A percentile compares a stretch with the other conserved stretches of the same genome.
These are phyloP conservation scores for Diatrype stigma DNA, from an alignment of 2,329 filamentous ascomycete genomes.

Conservation along the genomic window DNA sequence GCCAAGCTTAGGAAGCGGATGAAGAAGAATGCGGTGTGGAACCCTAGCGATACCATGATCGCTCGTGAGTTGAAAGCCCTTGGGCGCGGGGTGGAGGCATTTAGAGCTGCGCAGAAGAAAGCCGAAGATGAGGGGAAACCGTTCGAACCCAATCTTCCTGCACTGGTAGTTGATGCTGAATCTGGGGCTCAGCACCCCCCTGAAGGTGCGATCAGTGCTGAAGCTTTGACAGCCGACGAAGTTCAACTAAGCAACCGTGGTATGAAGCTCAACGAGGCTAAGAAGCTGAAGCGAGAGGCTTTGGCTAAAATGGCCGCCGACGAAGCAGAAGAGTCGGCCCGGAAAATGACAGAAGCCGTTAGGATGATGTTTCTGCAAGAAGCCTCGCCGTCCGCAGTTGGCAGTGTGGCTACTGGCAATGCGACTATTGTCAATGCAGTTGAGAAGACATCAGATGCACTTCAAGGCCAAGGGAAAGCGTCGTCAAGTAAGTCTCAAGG, in stretches of 20 bases:
- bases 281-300: slow-evolving; percentile 67
- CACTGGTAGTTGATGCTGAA: slow-evolving; percentile 42
- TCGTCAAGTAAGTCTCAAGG: slow-evolving; percentile 20
- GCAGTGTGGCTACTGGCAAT: too few species aligned
- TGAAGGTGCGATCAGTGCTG: slow-evolving; percentile 56
- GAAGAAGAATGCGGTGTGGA: slow-evolving; percentile 90
- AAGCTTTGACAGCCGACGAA: slow-evolving; percentile 55
- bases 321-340: slow-evolving; percentile 55
- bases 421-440: too few species aligned
- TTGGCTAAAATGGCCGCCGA: slow-evolving; percentile 58
- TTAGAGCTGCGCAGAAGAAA: slow-evolving; percentile 56
- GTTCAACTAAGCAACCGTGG: slow-evolving; percentile 65
- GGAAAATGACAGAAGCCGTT: slow-evolving; percentile 47
- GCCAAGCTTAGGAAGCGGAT: slow-evolving; percentile 73
- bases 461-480: slow-evolving; percentile 23
- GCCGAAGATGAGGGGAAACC: slow-evolving; percentile 62
- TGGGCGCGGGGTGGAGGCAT: slow-evolving; percentile 62
- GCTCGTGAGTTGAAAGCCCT: slow-evolving; percentile 69
- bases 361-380: slow-evolving; percentile 39
- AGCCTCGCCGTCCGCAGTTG: slow-evolving; percentile 28
- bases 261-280: slow-evolving; percentile 75
- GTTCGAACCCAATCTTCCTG: slow-evolving; percentile 47
- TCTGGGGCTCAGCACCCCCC: slow-evolving; percentile 51
- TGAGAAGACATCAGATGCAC: slow-evolving; percentile 27
- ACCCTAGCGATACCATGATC: slow-evolving; percentile 82